Percentiles rank a stretch among this genome's conserved stretches.
Evolutionary conservation across 2,329 filamentous ascomycete species (phyloP).

Genomic region (Colletotrichum orchidophilum): DNA sequence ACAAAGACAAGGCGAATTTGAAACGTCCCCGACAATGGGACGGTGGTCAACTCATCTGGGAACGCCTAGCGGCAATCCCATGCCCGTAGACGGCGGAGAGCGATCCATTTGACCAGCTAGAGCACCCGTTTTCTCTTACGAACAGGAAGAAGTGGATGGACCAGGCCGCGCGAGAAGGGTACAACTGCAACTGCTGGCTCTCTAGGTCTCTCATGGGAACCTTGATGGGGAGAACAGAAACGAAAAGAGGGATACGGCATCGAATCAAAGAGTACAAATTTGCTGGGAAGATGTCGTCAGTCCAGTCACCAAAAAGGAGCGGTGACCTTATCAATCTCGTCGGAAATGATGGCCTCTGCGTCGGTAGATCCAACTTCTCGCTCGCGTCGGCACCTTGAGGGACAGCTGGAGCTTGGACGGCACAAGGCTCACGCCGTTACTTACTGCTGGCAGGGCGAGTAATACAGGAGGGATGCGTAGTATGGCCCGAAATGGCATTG

Average conservation of each 20-base stretch:
- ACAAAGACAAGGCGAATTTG: conserved; percentile 3
- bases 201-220: background rate
- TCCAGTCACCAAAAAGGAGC: conserved; percentile 5
- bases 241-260: background rate
- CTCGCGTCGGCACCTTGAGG: conserved; percentile 27
- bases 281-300: conserved; percentile 19
- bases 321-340: conserved; percentile 21
- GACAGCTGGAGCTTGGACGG: background rate
- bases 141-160: background rate
- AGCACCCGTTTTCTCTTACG: background rate
- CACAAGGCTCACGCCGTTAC: background rate
- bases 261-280: background rate
- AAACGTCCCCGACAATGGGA: conserved; percentile 12
- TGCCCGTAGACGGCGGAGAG: background rate
- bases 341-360: conserved; percentile 7
- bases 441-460: background rate
- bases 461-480: too few species aligned
- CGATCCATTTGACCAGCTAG: background rate
- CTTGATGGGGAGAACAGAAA: background rate
- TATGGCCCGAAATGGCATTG: conserved; percentile 3
- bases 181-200: background rate
- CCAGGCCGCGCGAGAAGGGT: background rate
- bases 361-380: background rate
- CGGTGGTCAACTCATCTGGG: background rate
- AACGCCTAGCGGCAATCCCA: background rate